Percentiles rank a stretch among this genome's conserved stretches.
Conservation (phyloP, 768 basidiomycete genomes). For the Kwoniella sp. region DNA sequence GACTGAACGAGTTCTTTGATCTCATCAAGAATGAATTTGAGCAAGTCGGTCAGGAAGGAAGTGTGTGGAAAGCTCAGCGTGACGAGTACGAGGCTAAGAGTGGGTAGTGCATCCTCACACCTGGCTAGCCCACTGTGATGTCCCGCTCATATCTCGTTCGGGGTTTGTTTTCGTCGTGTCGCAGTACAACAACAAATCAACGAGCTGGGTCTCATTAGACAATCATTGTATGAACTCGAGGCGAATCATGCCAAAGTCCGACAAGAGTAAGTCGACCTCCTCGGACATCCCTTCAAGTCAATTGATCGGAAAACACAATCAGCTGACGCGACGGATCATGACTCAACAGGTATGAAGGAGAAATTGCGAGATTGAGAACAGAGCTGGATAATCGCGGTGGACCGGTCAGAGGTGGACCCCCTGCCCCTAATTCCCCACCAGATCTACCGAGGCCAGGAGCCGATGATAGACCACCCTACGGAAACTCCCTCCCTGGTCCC, state of each 20-base stretch:
- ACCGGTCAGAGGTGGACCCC: slow-evolving; percentile 6
- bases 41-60: slow-evolving; percentile 67
- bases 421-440: slow-evolving; percentile 41
- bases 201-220: slow-evolving; percentile 85
- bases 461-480: slow-evolving; percentile 48
- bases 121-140: too few species aligned
- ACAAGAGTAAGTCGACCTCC: slow-evolving; percentile 59
- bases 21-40: slow-evolving; percentile 84
- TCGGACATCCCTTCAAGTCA: neutral
- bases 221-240: slow-evolving; percentile 89
- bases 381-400: slow-evolving; percentile 63
- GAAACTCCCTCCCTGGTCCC: slow-evolving; percentile 50
- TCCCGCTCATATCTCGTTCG: too few species aligned
- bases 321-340: neutral
- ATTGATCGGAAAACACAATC: too few species aligned
- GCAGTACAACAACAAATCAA: slow-evolving; percentile 68
- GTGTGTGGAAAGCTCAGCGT: slow-evolving; percentile 69
- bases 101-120: slow-evolving; percentile 57
- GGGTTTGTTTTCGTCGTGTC: neutral
- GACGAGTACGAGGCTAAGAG: slow-evolving; percentile 91
- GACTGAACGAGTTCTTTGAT: slow-evolving; percentile 78
- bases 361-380: slow-evolving; percentile 69
- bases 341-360: slow-evolving; percentile 69
- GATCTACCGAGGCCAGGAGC: slow-evolving; percentile 46
- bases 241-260: slow-evolving; percentile 81